Evolutionary conservation across 306 rosid genomes (phyloP), one percentile per base, ranked within the genome.

Genomic region (Betula pendula): DNA sequence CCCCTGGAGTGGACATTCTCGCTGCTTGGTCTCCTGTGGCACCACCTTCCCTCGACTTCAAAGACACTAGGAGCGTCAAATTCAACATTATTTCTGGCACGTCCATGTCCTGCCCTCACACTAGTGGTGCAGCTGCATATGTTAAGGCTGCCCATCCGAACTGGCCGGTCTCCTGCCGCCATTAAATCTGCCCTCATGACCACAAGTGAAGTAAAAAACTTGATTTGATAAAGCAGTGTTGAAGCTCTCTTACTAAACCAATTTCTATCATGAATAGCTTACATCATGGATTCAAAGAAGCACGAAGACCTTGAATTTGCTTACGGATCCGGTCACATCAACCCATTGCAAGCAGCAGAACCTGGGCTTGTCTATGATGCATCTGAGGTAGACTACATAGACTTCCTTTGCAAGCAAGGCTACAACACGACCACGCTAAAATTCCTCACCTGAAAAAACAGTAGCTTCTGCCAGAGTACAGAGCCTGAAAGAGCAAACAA

Each of bases 111-210:
- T 79, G 84, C 81, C 84, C 84, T 35, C 87, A 79, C 58, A 75
- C 58, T 48, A 75, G 76, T 49, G 73, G 75, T 35, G 73, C 76
- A 44, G 87, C 87, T 13, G 84, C 87, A 9, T 75, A 71, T 76
- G 72, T 83, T 22, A 79, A 83, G 78, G 77, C 86, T 12, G 73
- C 70, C 51, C 81, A 75, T 52, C 86, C 78, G n/a, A 10, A 75
- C 43, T 83, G 86, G 86, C 43, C 79, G 86, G 86, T 83, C 83
- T 7, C 83, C 83, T 16, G 83, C 86, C 33, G 75, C 83, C 5
- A 71, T 79, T 59, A 79, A 75, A 74, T 79, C 86, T 12, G 81
- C 81, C 20, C 79, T 84, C n/a, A 76, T 80, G 79, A 84, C 84
- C 40, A 80, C 84, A 56, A 81, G 84, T 83, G 24, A 70, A 19